Conservation (phyloP, 805 yeast species). For the Jamesozyma rosinii region DNA sequence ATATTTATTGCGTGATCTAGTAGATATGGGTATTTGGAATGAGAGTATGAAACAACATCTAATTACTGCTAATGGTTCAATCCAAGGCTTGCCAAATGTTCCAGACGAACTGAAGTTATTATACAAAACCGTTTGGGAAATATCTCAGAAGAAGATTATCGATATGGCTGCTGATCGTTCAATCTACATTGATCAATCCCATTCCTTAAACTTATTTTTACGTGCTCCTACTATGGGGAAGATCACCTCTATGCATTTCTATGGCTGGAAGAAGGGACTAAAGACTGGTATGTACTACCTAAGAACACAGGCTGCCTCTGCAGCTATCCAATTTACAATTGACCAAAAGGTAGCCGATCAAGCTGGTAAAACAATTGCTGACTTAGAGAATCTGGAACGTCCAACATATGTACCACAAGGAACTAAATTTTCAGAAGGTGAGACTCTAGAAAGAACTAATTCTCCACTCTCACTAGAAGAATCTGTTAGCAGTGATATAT, state of each 20-base stretch:
- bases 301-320: slow-evolving; percentile 92
- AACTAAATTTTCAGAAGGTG: slow-evolving; percentile 6
- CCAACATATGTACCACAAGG: slow-evolving; percentile 32
- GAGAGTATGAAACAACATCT: slow-evolving; percentile 66
- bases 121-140: slow-evolving; percentile 95
- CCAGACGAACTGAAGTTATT: slow-evolving; percentile 64
- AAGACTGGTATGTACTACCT: slow-evolving; percentile 96
- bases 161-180: slow-evolving; percentile 80
- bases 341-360: slow-evolving; percentile 44
- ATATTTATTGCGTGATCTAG: slow-evolving; percentile 69
- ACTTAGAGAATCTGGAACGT: slow-evolving; percentile 22
- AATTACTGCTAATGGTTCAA: slow-evolving; percentile 70
- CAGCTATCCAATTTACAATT: slow-evolving; percentile 86
- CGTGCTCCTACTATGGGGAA: slow-evolving; percentile 88
- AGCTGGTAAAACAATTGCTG: slow-evolving; percentile 36
- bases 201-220: slow-evolving; percentile 79
- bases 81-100: slow-evolving; percentile 59
- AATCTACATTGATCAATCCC: slow-evolving; percentile 84
- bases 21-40: slow-evolving; percentile 74
- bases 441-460: slow-evolving; percentile 11
- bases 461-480: slow-evolving; percentile 26
- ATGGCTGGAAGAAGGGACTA: slow-evolving; percentile 93
- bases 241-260: slow-evolving; percentile 91
- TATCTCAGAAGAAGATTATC: slow-evolving; percentile 71
- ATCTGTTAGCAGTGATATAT: slow-evolving; percentile 11